Evolutionary conservation across 2,329 filamentous ascomycete species (phyloP), one percentile per base, ranked within the genome.

Genomic region (Colletotrichum sp.): DNA sequence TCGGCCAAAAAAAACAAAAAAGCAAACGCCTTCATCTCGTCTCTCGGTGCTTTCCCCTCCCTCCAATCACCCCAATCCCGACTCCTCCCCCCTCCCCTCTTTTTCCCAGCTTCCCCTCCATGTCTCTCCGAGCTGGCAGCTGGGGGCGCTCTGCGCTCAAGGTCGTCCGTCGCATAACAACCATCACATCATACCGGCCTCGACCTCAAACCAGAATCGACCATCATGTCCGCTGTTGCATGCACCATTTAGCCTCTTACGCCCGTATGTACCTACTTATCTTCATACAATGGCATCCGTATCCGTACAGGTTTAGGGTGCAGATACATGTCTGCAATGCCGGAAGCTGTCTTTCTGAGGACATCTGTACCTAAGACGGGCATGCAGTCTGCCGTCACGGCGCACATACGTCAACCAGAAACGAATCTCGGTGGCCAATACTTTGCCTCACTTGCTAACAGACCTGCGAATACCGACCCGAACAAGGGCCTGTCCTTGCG

Each of bases 11-110:
- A 32, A 32, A 10, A 59, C 13, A 16, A 66, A 75, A 73, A 69
- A 73, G 70, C 59, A 76, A 69, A 62, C 26, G 55, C 39, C 28
- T 36, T 75, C 72, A 70, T 71, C 67, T 74, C 69, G 69, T 71
- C 69, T 69, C n/a, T 26, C 24, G 26, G 34, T 60, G 34, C 65
- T 28, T 68, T 68, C 49, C 68, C 32, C 34, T 69, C 67, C 55
- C 57, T 63, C 57, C 36, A 63, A 49, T 70, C 57, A 52, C 66
- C 30, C 34, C 30, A 62, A 62, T 36, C 57, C 18, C 68, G 28
- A 32, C 59, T 32, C 12, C 59, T 32, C 12, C 12, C 59, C 59
- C 28, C 30, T 30, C 44, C 18, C 44, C 16, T 32, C 59, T 12
- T 10, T n/a, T 39, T 9, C 15, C 26, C 34, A 49, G 30, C 26